Percentiles rank a stretch among this genome's conserved stretches.
phyloP scores from a whole-genome alignment of 2,329 filamentous ascomycete species.

The Xylaria polymorpha region DNA sequence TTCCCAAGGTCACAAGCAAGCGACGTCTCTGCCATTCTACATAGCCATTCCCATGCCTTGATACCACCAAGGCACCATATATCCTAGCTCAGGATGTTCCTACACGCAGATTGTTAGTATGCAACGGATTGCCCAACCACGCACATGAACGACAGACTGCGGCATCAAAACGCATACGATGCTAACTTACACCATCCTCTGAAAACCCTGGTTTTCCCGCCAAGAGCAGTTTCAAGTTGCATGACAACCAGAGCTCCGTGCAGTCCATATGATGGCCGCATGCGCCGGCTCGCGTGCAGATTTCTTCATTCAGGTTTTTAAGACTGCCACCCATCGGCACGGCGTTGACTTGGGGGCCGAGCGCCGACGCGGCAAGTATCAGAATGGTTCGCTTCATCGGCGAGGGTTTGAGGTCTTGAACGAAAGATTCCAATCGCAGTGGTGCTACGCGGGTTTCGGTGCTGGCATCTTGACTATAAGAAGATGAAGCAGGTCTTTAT shows the following conservation, averaged over 20 bases:
- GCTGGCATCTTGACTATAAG: constrained; percentile 3
- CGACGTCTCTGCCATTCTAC: constrained; percentile 5
- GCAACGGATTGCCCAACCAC: not conserved
- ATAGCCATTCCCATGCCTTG: constrained; percentile 35
- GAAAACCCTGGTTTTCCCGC: constrained; percentile 18
- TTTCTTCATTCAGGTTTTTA: constrained; percentile 30
- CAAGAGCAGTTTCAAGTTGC: constrained; percentile 32
- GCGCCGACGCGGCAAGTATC: constrained; percentile 4
- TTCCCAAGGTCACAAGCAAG: not conserved
- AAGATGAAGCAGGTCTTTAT: not conserved
- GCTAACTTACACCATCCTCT: constrained; percentile 29
- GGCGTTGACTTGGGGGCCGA: constrained; percentile 10
- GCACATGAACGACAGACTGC: not conserved
- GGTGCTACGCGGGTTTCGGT: not conserved
- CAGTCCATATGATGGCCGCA: constrained; percentile 38
- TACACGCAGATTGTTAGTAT: constrained; percentile 18
- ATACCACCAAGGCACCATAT: constrained; percentile 40
- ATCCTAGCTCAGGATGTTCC: constrained; percentile 32
- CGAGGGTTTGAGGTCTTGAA: not conserved
- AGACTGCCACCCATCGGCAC: constrained; percentile 33
- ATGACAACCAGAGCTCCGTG: constrained; percentile 34
- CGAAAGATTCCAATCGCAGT: not conserved
- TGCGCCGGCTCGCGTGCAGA: constrained; percentile 25
- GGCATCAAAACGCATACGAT: not conserved
- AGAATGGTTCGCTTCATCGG: constrained; percentile 26